Conservation (phyloP, 306 rosid genomes). For the Dalbergia cochinchinensis region DNA sequence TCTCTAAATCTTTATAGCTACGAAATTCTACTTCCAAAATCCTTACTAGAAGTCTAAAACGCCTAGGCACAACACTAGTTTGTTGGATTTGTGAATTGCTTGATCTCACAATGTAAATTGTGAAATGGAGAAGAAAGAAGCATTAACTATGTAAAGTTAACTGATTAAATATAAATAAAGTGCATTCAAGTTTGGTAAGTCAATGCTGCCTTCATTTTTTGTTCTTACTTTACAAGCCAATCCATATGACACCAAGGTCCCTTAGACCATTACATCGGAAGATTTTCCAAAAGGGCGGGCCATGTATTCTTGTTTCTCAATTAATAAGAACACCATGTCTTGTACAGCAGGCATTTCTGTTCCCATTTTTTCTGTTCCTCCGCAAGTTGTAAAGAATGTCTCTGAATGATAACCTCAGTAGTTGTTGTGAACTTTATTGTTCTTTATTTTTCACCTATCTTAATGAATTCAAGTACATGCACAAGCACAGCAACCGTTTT, state of each 20-base stretch:
- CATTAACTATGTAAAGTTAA: not conserved
- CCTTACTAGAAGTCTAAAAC: not conserved
- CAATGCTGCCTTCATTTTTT: not conserved
- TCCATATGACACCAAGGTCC: not conserved
- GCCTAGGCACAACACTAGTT: not conserved
- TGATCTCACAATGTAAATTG: not conserved
- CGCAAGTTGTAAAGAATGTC: not conserved
- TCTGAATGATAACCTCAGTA: no score
- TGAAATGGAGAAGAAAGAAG: not conserved
- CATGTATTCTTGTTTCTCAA: no score
- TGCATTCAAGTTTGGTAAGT: not conserved
- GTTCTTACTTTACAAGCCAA: not conserved
- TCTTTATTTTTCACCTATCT: no score
- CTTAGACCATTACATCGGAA: no score
- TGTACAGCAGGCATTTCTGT: no score
- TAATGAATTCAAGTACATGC: no score
- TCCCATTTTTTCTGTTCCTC: not conserved
- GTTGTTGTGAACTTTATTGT: no score
- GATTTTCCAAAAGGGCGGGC: no score
- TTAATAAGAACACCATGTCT: no score
- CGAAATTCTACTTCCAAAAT: not conserved
- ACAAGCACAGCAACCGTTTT: no score
- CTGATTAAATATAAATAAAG: not conserved
- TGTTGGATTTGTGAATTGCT: not conserved
- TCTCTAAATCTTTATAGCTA: not conserved